Percentiles rank a stretch among this genome's conserved stretches.
Conservation (phyloP, 1,284 basidiomycete species). For the Pyrrhoderma lamaoense region DNA sequence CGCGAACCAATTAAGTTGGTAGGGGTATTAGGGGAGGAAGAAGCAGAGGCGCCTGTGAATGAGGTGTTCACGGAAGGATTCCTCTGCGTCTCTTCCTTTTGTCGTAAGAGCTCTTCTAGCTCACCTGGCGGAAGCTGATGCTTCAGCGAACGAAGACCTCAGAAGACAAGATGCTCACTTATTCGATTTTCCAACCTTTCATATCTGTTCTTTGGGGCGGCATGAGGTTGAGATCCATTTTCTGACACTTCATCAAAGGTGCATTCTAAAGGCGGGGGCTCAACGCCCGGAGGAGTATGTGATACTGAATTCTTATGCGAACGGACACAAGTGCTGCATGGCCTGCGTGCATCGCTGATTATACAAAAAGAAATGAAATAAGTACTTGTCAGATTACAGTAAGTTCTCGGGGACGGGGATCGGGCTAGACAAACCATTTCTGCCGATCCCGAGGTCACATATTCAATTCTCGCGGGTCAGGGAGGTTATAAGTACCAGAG, state of each 20-base stretch:
- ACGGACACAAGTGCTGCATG: conserved; percentile 29
- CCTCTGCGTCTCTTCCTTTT: conserved; percentile 27
- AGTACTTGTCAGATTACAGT: conserved; percentile 5
- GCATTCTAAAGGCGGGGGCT: conserved; percentile 51
- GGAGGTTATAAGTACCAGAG: background rate
- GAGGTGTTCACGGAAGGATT: conserved; percentile 9
- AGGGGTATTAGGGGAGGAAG: conserved; percentile 7
- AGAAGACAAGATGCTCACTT: conserved; percentile 35
- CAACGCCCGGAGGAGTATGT: conserved; percentile 36
- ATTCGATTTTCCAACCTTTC: conserved; percentile 60
- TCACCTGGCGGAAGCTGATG: conserved; percentile 38
- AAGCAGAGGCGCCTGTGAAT: conserved; percentile 10
- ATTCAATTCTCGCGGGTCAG: conserved; percentile 12
- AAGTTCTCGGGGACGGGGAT: conserved; percentile 19
- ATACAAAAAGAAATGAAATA: conserved; percentile 3
- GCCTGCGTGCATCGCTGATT: conserved; percentile 44
- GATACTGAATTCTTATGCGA: conserved; percentile 28
- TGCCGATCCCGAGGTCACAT: conserved; percentile 22
- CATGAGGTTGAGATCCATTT: conserved; percentile 26
- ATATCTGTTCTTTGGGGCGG: conserved; percentile 49
- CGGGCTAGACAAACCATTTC: conserved; percentile 51
- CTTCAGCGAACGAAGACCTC: background rate
- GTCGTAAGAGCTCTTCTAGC: conserved; percentile 43
- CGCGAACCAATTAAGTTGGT: background rate
- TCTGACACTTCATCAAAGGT: conserved; percentile 58